Evolutionary conservation across 2,329 filamentous ascomycete species (phyloP).

Genomic region (Cryphonectria radicalis): DNA sequence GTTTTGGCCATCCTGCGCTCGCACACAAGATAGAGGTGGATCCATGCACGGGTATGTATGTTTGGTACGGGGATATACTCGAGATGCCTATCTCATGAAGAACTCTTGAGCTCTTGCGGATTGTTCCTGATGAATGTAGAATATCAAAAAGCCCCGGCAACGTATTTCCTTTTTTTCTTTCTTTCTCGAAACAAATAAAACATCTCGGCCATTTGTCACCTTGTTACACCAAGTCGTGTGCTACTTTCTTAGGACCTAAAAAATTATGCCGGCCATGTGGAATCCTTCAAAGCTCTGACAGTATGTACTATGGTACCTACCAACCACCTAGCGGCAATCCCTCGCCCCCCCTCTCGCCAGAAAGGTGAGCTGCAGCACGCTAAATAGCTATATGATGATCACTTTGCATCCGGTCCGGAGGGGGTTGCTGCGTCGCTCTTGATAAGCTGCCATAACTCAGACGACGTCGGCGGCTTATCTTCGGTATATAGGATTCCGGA

Average conservation of each 20-base stretch:
- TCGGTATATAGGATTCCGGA: background rate
- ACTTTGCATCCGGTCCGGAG: conserved; percentile 10
- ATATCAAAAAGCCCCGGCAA: no score
- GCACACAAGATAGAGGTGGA: background rate
- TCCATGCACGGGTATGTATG: background rate
- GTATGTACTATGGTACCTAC: background rate
- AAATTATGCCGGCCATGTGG: background rate
- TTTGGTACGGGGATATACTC: background rate
- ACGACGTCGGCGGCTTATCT: conserved; percentile 7
- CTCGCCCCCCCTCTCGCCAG: background rate
- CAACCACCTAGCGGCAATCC: background rate
- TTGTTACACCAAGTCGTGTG: background rate
- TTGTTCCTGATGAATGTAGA: background rate
- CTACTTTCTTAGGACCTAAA: background rate
- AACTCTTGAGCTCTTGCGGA: background rate
- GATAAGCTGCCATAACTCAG: conserved; percentile 10
- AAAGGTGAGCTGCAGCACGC: background rate
- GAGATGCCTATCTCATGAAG: background rate
- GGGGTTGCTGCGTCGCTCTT: background rate
- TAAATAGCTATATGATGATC: background rate
- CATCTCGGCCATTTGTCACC: background rate
- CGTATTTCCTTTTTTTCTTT: no score
- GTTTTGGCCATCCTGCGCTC: background rate
- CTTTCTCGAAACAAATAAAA: no score
- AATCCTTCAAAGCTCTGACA: background rate